Evolutionary conservation across 495 filamentous ascomycete species (phyloP).

Genomic region (Penicillium lividum): DNA sequence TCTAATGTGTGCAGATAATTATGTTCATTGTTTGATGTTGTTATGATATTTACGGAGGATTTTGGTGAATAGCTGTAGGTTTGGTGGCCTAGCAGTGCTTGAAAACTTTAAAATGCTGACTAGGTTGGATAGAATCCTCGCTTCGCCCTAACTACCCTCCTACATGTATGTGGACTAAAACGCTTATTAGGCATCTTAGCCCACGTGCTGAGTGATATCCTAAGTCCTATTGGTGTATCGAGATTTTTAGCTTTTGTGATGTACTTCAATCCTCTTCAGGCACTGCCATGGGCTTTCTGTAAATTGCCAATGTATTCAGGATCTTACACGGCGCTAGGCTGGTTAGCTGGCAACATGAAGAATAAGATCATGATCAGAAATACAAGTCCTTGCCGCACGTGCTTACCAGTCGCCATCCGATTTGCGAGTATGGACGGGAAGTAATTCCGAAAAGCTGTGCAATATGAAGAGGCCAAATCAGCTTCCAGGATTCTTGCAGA

Average conservation of each 20-base stretch:
- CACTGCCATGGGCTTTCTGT: background rate
- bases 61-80: too few relatives aligned
- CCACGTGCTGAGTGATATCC: background rate
- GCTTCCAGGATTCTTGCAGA: background rate
- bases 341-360: slow-evolving; percentile 4
- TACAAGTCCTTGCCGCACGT: slow-evolving; percentile 13
- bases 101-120: too few relatives aligned
- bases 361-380: background rate
- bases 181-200: background rate
- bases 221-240: background rate
- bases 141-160: too few relatives aligned
- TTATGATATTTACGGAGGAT: too few relatives aligned
- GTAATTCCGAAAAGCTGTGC: background rate
- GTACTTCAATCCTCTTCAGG: background rate
- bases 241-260: background rate
- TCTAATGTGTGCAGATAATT: too few relatives aligned
- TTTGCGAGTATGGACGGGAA: background rate
- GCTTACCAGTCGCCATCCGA: slow-evolving; percentile 5
- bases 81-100: too few relatives aligned
- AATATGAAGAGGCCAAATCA: background rate
- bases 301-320: background rate
- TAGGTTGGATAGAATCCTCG: too few relatives aligned
- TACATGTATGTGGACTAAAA: background rate
- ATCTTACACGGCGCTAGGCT: background rate
- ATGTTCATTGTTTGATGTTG: too few relatives aligned